Percentiles rank a stretch among this genome's conserved stretches.
Conservation (phyloP, 2,329 filamentous ascomycete genomes). For the Clarireedia paspali region DNA sequence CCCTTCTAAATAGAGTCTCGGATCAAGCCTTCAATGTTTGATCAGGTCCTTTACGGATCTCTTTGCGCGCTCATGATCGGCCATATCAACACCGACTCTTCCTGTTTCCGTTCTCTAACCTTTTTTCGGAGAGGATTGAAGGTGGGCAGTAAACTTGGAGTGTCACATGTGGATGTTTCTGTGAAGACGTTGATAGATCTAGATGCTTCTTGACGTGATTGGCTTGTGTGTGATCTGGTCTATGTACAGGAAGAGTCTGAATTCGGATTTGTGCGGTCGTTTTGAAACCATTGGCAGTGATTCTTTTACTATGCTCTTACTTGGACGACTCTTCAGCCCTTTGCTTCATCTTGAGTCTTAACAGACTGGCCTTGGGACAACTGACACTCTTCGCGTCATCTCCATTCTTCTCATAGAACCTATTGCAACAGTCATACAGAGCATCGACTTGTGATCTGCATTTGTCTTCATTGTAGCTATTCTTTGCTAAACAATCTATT, state of each 20-base stretch:
- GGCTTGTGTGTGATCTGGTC: neutral
- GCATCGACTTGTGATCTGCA: conserved; percentile 74
- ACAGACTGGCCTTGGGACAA: conserved; percentile 74
- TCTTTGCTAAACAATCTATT: conserved; percentile 74
- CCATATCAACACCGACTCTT: conserved; percentile 73
- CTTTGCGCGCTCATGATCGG: conserved; percentile 95
- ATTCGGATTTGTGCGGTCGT: too few relatives aligned
- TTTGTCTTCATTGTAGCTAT: conserved; percentile 77
- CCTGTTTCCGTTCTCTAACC: conserved; percentile 63
- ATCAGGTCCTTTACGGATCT: conserved; percentile 74
- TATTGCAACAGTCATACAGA: conserved; percentile 87
- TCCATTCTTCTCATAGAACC: conserved; percentile 75
- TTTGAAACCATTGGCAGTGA: neutral
- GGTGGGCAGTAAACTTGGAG: conserved; percentile 45
- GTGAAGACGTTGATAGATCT: neutral
- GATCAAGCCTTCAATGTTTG: conserved; percentile 87
- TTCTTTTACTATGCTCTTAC: neutral
- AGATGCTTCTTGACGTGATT: neutral
- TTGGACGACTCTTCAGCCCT: conserved; percentile 23
- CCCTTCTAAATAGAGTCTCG: conserved; percentile 99
- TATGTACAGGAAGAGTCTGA: neutral
- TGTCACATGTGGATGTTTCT: conserved; percentile 31
- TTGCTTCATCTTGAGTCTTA: conserved; percentile 82
- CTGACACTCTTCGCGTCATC: conserved; percentile 69
- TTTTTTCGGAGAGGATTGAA: conserved; percentile 35